Conservation (phyloP, 2,329 filamentous ascomycete species). For the Fusarium xyrophilum region DNA sequence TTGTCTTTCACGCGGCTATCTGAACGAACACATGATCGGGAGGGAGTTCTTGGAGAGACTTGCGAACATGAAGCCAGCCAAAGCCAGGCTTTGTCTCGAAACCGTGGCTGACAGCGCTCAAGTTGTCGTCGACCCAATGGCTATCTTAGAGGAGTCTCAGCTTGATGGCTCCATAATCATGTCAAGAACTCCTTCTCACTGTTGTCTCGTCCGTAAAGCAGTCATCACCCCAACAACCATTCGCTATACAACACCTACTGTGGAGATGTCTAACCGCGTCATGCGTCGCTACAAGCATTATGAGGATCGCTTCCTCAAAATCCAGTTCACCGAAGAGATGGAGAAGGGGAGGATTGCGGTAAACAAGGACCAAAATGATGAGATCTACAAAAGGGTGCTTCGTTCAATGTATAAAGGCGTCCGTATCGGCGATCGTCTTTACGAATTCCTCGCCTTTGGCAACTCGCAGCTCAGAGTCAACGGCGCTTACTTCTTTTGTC, state of each 20-base stretch:
- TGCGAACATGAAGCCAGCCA: conserved; percentile 49
- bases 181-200: conserved; percentile 71
- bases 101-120: conserved; percentile 71
- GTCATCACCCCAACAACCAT: conserved; percentile 85
- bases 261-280: conserved; percentile 89
- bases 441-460: conserved; percentile 90
- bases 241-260: conserved; percentile 75
- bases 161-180: conserved; percentile 56
- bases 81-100: conserved; percentile 74
- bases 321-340: conserved; percentile 88
- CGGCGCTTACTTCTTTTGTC: conserved; percentile 90
- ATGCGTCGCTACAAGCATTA: conserved; percentile 73
- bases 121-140: conserved; percentile 72
- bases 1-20: conserved; percentile 79
- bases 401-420: conserved; percentile 80
- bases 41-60: conserved; percentile 72
- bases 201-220: conserved; percentile 76
- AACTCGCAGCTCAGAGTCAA: conserved; percentile 95
- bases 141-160: conserved; percentile 67
- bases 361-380: conserved; percentile 65
- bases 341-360: conserved; percentile 61
- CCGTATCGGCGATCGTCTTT: conserved; percentile 78
- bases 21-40: conserved; percentile 79
- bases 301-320: conserved; percentile 82
- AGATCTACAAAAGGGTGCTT: conserved; percentile 76